These are phyloP conservation scores for Nymphaea thermarum DNA, from an alignment of 164 flowering plant species.

Conservation along the genomic window DNA sequence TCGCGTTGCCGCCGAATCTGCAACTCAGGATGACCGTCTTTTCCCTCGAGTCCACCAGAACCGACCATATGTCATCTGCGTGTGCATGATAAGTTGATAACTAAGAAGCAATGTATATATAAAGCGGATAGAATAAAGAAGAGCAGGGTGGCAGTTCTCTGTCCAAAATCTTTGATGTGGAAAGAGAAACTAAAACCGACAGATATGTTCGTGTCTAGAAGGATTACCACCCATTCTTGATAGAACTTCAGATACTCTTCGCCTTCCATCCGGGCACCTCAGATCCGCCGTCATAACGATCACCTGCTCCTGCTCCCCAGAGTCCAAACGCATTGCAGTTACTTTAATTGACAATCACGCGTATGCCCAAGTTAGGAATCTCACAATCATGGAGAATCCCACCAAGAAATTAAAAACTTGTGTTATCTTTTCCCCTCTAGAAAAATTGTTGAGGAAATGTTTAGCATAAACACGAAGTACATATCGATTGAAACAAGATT, in stretches of 20 bases:
- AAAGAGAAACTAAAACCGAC: background rate
- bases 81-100: background rate
- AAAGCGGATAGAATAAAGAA: background rate
- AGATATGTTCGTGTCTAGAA: too few species aligned
- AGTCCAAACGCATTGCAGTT: background rate
- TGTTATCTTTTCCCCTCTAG: too few species aligned
- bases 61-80: background rate
- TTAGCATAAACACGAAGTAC: too few species aligned
- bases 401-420: too few species aligned
- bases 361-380: too few species aligned
- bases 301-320: constrained; percentile 2
- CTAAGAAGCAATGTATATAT: background rate
- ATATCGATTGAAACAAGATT: too few species aligned
- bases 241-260: background rate
- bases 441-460: too few species aligned
- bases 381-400: too few species aligned
- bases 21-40: background rate
- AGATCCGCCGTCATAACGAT: constrained; percentile 1
- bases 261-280: background rate
- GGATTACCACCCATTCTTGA: background rate
- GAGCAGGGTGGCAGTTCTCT: too few species aligned
- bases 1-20: background rate
- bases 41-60: background rate
- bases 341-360: background rate
- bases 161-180: background rate